phyloP scores from a whole-genome alignment of 495 filamentous ascomycete species.

The Symbiotaphrina buchneri region DNA sequence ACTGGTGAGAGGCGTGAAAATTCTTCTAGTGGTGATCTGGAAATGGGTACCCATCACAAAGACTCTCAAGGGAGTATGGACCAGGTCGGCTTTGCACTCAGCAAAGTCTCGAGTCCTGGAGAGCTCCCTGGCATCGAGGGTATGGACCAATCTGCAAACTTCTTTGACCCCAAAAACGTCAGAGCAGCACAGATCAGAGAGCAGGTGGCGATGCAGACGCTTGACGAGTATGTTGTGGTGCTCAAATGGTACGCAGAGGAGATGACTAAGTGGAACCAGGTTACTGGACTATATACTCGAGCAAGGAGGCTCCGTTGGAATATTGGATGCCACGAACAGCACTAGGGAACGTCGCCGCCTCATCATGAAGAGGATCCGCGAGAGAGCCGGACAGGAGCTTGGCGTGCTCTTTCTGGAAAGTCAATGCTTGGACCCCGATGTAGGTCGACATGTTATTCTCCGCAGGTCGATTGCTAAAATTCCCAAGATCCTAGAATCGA shows the following conservation, averaged over 20 bases:
- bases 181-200: conserved; percentile 66
- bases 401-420: conserved; percentile 89
- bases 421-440: conserved; percentile 59
- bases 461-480: background rate
- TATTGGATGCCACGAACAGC: conserved; percentile 93
- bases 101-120: conserved; percentile 6
- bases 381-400: conserved; percentile 62
- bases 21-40: no score
- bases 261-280: no score
- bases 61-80: no score
- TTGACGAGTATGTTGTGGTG: no score
- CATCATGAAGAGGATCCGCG: conserved; percentile 61
- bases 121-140: conserved; percentile 17
- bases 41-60: no score
- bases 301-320: conserved; percentile 78
- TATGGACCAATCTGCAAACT: conserved; percentile 74
- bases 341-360: conserved; percentile 66
- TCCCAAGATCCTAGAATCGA: conserved; percentile 76
- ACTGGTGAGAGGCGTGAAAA: no score
- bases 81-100: no score
- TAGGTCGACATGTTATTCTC: conserved; percentile 9
- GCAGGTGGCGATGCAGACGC: conserved; percentile 73
- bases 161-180: conserved; percentile 84
- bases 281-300: conserved; percentile 69
- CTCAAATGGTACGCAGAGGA: no score